Evolutionary conservation across 306 rosid genomes (phyloP).

Genomic region (Cucumis cinereus): DNA sequence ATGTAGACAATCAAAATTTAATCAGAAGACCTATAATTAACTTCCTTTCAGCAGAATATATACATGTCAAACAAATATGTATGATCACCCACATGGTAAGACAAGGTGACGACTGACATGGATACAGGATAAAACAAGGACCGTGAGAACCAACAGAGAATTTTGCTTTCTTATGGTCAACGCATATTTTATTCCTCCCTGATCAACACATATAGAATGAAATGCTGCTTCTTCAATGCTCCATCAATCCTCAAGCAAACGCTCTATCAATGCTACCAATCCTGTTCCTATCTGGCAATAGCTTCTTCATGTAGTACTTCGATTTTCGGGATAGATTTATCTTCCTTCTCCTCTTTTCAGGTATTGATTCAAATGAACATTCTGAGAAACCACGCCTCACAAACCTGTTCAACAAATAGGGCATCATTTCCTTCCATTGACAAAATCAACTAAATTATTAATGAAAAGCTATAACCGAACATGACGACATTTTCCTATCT

Average conservation of each 20-base stretch:
- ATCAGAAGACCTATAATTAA: background rate
- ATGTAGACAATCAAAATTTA: background rate
- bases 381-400: slow-evolving; percentile 93
- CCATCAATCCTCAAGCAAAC: slow-evolving; percentile 21
- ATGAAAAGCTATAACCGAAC: background rate
- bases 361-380: slow-evolving; percentile 71
- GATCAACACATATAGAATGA: background rate
- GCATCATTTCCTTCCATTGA: background rate
- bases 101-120: background rate
- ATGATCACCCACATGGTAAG: background rate
- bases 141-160: background rate
- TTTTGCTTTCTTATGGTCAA: background rate
- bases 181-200: background rate
- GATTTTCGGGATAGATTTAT: slow-evolving; percentile 84
- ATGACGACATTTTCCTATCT: background rate
- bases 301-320: slow-evolving; percentile 79
- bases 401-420: slow-evolving; percentile 43
- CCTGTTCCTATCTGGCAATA: slow-evolving; percentile 62
- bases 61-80: background rate
- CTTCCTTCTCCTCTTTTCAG: slow-evolving; percentile 50
- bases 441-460: background rate
- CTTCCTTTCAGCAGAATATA: background rate
- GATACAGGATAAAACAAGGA: background rate
- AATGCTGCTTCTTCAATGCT: slow-evolving; percentile 1
- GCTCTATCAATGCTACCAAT: slow-evolving; percentile 31